phyloP scores from a whole-genome alignment of 1,284 basidiomycete genomes.

The Pseudozyma pruni region DNA sequence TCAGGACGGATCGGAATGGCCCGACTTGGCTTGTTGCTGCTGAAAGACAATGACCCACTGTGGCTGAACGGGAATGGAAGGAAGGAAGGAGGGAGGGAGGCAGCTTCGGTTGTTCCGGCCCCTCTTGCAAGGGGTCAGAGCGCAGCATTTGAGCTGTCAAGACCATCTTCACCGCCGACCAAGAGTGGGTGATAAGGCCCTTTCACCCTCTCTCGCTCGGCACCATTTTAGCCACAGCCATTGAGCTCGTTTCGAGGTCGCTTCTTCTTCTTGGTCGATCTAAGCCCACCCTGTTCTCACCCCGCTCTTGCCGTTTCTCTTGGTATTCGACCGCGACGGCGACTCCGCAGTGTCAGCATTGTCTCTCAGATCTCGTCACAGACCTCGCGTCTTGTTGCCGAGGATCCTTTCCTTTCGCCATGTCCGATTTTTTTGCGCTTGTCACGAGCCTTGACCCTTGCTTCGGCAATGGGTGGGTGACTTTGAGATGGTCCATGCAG shows the following conservation, averaged over 20 bases:
- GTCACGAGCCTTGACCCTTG: constrained; percentile 23
- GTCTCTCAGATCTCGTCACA: too few relatives aligned
- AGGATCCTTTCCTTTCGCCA: too few relatives aligned
- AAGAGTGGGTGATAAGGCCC: constrained; percentile 8
- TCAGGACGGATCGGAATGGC: too few relatives aligned
- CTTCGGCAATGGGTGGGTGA: not conserved
- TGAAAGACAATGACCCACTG: too few relatives aligned
- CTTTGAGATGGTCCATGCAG: not conserved
- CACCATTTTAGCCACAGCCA: not conserved
- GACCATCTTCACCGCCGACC: not conserved
- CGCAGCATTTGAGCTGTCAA: not conserved
- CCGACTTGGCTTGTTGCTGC: too few relatives aligned
- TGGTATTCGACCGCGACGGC: too few relatives aligned
- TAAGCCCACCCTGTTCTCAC: constrained; percentile 4
- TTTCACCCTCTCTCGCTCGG: not conserved
- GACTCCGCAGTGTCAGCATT: not conserved
- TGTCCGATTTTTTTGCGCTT: too few relatives aligned
- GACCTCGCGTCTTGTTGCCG: too few relatives aligned
- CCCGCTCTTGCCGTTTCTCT: not conserved
- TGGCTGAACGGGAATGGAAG: too few relatives aligned
- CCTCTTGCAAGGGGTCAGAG: not conserved
- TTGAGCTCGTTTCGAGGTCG: too few relatives aligned
- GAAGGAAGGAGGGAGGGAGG: too few relatives aligned
- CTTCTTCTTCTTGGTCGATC: constrained; percentile 7
- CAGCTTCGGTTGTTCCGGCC: too few relatives aligned